phyloP scores from a whole-genome alignment of 2,329 filamentous ascomycete genomes.

The Zalaria sp. region DNA sequence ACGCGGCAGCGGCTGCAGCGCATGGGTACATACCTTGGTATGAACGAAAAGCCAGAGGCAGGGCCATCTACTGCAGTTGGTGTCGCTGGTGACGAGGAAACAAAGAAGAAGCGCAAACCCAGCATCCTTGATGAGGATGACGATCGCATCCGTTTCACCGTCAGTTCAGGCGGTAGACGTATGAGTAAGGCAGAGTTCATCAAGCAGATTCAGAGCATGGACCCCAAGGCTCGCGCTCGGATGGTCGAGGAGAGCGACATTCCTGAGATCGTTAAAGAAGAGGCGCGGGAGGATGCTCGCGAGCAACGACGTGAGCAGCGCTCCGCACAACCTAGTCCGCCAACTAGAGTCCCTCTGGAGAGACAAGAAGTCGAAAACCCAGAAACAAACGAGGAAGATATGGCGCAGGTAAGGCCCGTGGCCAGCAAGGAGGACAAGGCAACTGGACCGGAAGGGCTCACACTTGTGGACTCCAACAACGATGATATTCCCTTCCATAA shows the following conservation, averaged over 20 bases:
- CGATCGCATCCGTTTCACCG: slow-evolving; percentile 59
- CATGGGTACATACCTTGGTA: slow-evolving; percentile 41
- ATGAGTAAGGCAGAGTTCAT: slow-evolving; percentile 76
- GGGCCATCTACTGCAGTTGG: no score
- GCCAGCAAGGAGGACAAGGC: slow-evolving; percentile 4
- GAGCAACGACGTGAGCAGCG: slow-evolving; percentile 9
- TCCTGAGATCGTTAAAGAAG: slow-evolving; percentile 32
- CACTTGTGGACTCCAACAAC: slow-evolving; percentile 30
- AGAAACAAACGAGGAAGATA: background rate
- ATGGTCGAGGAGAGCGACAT: slow-evolving; percentile 33
- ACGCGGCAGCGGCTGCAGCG: slow-evolving; percentile 30
- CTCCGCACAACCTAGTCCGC: background rate
- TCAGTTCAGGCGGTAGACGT: slow-evolving; percentile 55
- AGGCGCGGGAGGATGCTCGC: slow-evolving; percentile 28
- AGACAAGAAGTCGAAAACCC: slow-evolving; percentile 1
- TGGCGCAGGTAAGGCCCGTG: slow-evolving; percentile 5
- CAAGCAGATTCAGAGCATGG: slow-evolving; percentile 55
- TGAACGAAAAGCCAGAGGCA: slow-evolving; percentile 8
- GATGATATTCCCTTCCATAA: slow-evolving; percentile 34
- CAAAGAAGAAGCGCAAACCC: slow-evolving; percentile 9
- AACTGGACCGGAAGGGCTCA: slow-evolving; percentile 19
- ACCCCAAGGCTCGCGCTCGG: slow-evolving; percentile 46
- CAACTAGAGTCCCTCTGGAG: background rate
- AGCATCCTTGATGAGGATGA: slow-evolving; percentile 46
- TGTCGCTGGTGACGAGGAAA: slow-evolving; percentile 9